Conservation (phyloP, 306 rosid genomes). For the Trifolium pratense region DNA sequence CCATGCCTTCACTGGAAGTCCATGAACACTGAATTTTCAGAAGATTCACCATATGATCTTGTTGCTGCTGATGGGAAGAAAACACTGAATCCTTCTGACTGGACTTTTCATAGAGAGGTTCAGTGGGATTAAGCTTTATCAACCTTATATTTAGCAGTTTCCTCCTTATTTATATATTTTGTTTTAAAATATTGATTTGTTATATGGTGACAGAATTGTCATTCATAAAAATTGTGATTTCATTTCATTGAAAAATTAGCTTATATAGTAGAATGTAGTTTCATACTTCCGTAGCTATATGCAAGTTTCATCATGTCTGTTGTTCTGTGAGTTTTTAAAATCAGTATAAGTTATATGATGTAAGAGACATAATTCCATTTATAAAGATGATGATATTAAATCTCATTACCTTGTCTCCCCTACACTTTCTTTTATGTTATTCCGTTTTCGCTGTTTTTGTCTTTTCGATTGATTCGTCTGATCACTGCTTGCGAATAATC, state of each 20-base stretch:
- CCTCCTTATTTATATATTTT: not conserved
- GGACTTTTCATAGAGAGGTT: constrained; percentile 76
- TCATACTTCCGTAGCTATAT: constrained; percentile 1
- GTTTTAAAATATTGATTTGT: constrained; percentile 29
- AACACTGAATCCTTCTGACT: constrained; percentile 80
- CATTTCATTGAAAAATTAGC: constrained; percentile 18
- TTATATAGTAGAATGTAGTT: constrained; percentile 15
- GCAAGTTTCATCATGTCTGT: constrained; percentile 13
- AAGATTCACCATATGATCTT: constrained; percentile 84
- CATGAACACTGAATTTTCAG: constrained; percentile 75
- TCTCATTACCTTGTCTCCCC: not conserved
- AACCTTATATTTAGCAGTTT: constrained; percentile 13
- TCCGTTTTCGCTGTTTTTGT: not conserved
- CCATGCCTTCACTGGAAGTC: constrained; percentile 90
- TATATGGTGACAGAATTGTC: constrained; percentile 33
- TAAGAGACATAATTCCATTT: constrained; percentile 21
- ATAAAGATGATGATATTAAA: not conserved
- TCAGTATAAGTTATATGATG: constrained; percentile 22
- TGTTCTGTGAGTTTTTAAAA: not conserved
- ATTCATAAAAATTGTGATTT: constrained; percentile 14
- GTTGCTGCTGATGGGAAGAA: constrained; percentile 80
- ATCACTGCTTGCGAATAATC: not conserved
- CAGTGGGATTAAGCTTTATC: constrained; percentile 66
- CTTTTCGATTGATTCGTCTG: not conserved
- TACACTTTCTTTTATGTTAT: not conserved